Base-by-base conservation (phyloP, 2,329 filamentous ascomycete genomes). In the Huntiella savannae region DNA sequence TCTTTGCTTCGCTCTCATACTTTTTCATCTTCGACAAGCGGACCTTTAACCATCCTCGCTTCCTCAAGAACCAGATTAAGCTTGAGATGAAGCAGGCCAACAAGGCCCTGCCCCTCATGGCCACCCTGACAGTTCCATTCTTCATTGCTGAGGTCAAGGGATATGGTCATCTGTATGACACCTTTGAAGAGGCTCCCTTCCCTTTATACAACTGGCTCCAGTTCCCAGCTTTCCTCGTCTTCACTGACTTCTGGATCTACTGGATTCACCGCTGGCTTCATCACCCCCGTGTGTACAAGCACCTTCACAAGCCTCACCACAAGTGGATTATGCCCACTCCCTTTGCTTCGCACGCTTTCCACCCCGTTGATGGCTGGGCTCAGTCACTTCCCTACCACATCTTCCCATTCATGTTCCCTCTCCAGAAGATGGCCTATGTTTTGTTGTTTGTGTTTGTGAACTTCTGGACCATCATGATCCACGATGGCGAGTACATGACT, bases 281-380 rank as follows among this genome's bases (percentile, higher is more conserved):
- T 64, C 79, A 86, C 62, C 82, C 82, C 12, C 58, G 66, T 45
- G 55, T 63, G 54, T 96, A 96, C 74, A 92, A 87, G 68, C 69
- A 69, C 54, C 71, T 95, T 43, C 88, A 96, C 74, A 96, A 96
- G 75, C 80, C 86, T 53, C 88, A 96, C 65, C 88, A 96, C 77
- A 95, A 94, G 69, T 96, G 88, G 88, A 95, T 96, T 64, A 92
- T 95, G 84, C 88, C 88, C 3, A 93, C 85, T 3, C 88, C 88
- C 0, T 95, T 76, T 60, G 87, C 88, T 37, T 86, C 80, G 55
- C 82, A 94, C 59, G 88, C 88, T 49, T 96, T 96, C 73, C 86
- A 96, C 67, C 87, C 88, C 1, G 61, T 95, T 45, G 88, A 96
- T 58, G 88, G 88, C 57, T 95, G 80, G 64, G 72, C 77, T 8